Conservation (phyloP, 1,284 basidiomycete species). For the Mixia osmundae region DNA sequence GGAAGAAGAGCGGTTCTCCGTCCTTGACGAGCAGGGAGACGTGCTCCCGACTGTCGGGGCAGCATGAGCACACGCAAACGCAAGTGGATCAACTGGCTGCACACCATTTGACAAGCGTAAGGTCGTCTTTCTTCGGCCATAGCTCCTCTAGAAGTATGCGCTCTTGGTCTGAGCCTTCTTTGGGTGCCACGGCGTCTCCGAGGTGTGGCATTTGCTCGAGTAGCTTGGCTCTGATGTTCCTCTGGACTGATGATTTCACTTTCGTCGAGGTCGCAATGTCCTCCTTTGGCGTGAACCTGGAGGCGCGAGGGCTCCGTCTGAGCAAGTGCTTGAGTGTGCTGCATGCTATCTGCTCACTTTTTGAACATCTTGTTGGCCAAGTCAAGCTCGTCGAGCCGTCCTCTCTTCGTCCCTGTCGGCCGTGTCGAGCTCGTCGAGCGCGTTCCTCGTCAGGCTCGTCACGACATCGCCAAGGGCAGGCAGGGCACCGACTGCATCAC, state of each 20-base stretch:
- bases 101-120: slow-evolving; percentile 91
- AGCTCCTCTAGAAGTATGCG: slow-evolving; percentile 52
- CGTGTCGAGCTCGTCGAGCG: too few relatives aligned
- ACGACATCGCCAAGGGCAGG: too few relatives aligned
- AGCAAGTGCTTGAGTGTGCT: too few relatives aligned
- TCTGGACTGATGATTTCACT: slow-evolving; percentile 80
- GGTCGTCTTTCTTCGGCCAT: slow-evolving; percentile 95
- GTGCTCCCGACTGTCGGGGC: slow-evolving; percentile 57
- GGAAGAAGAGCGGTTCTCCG: slow-evolving; percentile 74
- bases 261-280: slow-evolving; percentile 85
- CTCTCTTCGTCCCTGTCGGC: too few relatives aligned
- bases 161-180: slow-evolving; percentile 24
- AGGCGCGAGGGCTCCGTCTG: too few relatives aligned
- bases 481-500: too few relatives aligned
- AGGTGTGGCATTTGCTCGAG: slow-evolving; percentile 62
- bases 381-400: too few relatives aligned
- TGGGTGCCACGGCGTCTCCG: slow-evolving; percentile 18
- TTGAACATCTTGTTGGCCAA: too few relatives aligned
- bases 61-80: not conserved
- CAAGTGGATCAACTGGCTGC: slow-evolving; percentile 1
- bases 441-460: too few relatives aligned
- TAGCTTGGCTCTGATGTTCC: slow-evolving; percentile 56
- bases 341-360: too few relatives aligned
- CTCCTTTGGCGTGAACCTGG: too few relatives aligned
- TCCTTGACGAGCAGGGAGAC: slow-evolving; percentile 73